Evolutionary conservation across 805 yeast genomes (phyloP), one percentile per base, ranked within the genome.

Genomic region (Candida manassasensis): DNA sequence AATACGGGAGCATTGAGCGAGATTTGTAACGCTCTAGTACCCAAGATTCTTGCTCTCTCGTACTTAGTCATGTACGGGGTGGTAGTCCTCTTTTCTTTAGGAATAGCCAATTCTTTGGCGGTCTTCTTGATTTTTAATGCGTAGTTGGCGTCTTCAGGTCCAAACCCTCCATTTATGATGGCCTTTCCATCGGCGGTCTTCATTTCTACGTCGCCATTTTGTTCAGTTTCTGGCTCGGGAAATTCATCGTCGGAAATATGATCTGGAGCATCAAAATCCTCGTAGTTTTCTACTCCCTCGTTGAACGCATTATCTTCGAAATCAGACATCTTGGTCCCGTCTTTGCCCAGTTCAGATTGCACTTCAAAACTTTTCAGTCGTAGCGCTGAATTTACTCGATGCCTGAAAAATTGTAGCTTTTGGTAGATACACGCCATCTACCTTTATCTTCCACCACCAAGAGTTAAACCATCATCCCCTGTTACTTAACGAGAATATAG

Each of bases 21-120:
- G 51, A 93, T 90, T 63, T 93, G 99, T 45, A 93, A 69, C 2
- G 99, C 98, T 52, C 99, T 77, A 8, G 99, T 93, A 18, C 99
- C 99, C 52, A 93, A 74, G 42, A 93, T 87, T 67, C 99, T 79
- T 6, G 99, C 99, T 50, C 97, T 77, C 70, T 93, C 99, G 60
- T 93, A 93, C 57, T 94, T 93, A 39, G 99, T 93, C 97, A 93
- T 89, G 59, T 90, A 93, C 36, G 99, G 99, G 4, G 99, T 93
- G 10, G 99, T 93, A 18, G 88, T 75, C 61, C 99, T 78, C 45
- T 84, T 69, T 15, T 86, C 95, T 49, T 77, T 85, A 38, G 96
- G 84, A 41, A 93, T 87, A 13, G 97, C 95, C 52, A 86, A 77
- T 48, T 84, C 93, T 48, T 73, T 80, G 43, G 77, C 69, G 6